Evolutionary conservation across 345 rosid genomes (phyloP), one percentile per base, ranked within the genome.

Genomic region (Streptanthus diversifolius): DNA sequence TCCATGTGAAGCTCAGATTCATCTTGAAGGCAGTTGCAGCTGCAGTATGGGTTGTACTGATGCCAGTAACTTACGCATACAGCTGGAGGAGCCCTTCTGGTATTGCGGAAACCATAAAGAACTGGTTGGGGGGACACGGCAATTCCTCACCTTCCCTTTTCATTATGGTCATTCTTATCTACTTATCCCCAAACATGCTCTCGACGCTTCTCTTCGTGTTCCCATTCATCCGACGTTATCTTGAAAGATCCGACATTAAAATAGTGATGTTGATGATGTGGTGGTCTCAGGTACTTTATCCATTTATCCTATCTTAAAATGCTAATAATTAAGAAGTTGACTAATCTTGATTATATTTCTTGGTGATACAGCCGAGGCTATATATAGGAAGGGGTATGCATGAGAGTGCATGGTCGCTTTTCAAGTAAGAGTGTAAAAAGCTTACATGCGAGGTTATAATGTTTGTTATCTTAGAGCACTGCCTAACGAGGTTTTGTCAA

Each of bases 361-460:
- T 77, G 77, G 43, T 67, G 64, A 24, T 79, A 73, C 78, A 81
- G 86, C 83, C 88, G 48, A 79, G 83, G 65, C 79, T 85, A 29
- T 85, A 79, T 57, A 77, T 83, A 66, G 88, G 85, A 73, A 83
- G 88, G 77, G 88, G 83, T 77, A 85, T 85, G 88, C 88, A 85
- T 63, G 88, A 85, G 79, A 83, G 86, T 55, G 63, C 79, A 1
- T 63, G 76, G 78, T 81, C 88, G 51, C 86, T 83, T 75, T 51
- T 85, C 79, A 75, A 81, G 88, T 83, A 83, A 83, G 88, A 65
- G 0, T 71, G 30, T 66, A 55, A 62, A 70, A 62, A 70, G 48
- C 41, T 39, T 37, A 57, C 22, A 32, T 58, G n/a, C 49, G 58
- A 71, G 4, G 24, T 77, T 71, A 33, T 68, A 53, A 21, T 18